These are phyloP conservation scores for Eucalyptus curtisii DNA, from an alignment of 345 rosid species.

Conservation along the genomic window DNA sequence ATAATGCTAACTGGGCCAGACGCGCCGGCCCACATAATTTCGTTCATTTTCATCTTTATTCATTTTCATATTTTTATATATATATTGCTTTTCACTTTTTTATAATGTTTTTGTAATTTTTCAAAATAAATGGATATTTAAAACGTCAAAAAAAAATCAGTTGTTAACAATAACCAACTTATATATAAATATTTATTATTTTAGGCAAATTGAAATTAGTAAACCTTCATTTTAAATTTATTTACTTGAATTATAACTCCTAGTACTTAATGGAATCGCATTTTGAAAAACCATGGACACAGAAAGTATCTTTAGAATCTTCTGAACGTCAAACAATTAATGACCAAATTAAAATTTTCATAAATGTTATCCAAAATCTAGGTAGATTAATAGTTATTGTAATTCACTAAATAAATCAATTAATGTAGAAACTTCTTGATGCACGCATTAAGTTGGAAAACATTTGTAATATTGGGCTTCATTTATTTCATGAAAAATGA, in stretches of 20 bases:
- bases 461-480: not conserved
- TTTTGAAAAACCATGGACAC: not conserved
- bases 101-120: too few species aligned
- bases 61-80: too few species aligned
- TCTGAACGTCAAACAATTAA: not conserved
- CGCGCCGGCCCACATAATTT: too few species aligned
- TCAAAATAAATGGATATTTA: too few species aligned
- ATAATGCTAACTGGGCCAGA: too few species aligned
- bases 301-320: not conserved
- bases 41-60: too few species aligned
- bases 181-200: not conserved
- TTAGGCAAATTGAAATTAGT: not conserved
- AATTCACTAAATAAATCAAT: not conserved
- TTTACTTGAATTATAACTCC: not conserved
- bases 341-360: not conserved
- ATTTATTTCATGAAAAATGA: too few species aligned
- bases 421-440: too few species aligned
- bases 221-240: not conserved
- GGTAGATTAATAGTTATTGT: not conserved
- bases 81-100: too few species aligned
- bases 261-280: not conserved
- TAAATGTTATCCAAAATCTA: not conserved
- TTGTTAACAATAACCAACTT: not conserved
- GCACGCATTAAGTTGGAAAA: not conserved
- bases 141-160: too few species aligned